These are phyloP conservation scores for Penicillium arizonense DNA, from an alignment of 495 filamentous ascomycete genomes.

Conservation along the genomic window DNA sequence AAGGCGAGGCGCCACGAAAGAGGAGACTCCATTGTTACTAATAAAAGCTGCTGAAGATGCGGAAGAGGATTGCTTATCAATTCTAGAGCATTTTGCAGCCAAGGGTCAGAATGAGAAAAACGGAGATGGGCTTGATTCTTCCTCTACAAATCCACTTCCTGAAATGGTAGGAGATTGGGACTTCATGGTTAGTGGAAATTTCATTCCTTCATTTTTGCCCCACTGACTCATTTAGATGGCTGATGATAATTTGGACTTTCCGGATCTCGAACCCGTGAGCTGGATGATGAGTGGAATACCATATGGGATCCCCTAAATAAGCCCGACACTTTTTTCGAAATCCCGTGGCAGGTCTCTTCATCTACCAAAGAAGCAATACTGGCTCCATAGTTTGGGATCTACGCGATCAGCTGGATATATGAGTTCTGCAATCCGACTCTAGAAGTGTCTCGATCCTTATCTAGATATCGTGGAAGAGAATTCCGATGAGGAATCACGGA, in stretches of 20 bases:
- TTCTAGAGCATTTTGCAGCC: slow-evolving; percentile 25
- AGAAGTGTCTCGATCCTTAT: too few relatives aligned
- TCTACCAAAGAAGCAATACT: not conserved
- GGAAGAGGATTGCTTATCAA: slow-evolving; percentile 26
- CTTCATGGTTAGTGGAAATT: slow-evolving; percentile 17
- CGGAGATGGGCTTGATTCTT: not conserved
- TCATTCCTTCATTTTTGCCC: not conserved
- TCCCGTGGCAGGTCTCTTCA: not conserved
- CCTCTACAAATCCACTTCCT: not conserved
- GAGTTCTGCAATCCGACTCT: too few relatives aligned
- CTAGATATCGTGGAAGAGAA: not conserved
- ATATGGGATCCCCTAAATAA: not conserved
- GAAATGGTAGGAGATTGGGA: slow-evolving; percentile 22
- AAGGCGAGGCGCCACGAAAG: slow-evolving; percentile 29
- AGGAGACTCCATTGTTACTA: slow-evolving; percentile 28
- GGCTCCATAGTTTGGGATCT: too few relatives aligned
- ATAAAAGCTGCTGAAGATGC: slow-evolving; percentile 39
- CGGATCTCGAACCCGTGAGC: slow-evolving; percentile 9
- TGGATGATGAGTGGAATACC: slow-evolving; percentile 7
- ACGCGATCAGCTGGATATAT: too few relatives aligned
- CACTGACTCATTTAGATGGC: slow-evolving; percentile 4
- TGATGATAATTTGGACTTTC: slow-evolving; percentile 8
- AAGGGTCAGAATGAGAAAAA: slow-evolving; percentile 9
- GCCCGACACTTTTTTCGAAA: too few relatives aligned
- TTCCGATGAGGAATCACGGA: slow-evolving; percentile 4